Evolutionary conservation across 768 basidiomycete species (phyloP).

Genomic region (Galerina sulciceps): DNA sequence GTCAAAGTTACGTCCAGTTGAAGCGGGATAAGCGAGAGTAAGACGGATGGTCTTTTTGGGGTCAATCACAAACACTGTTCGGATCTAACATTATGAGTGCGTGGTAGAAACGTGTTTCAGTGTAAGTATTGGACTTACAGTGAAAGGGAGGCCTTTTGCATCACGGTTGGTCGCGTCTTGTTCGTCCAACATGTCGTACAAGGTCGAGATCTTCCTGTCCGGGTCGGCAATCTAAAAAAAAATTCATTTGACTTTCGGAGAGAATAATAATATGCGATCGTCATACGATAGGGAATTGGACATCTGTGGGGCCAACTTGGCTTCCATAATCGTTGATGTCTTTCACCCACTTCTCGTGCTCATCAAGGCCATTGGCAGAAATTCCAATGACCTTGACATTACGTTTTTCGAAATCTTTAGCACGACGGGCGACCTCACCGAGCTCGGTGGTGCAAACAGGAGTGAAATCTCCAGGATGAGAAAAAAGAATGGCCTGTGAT

Average conservation of each 20-base stretch:
- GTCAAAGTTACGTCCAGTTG: slow-evolving; percentile 93
- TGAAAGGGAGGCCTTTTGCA: slow-evolving; percentile 90
- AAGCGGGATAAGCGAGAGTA: slow-evolving; percentile 90
- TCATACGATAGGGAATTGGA: slow-evolving; percentile 90
- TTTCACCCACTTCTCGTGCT: slow-evolving; percentile 87
- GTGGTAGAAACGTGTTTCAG: slow-evolving; percentile 7
- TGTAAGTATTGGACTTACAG: slow-evolving; percentile 51
- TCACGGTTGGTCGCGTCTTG: slow-evolving; percentile 92
- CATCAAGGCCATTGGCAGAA: slow-evolving; percentile 86
- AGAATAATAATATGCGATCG: slow-evolving; percentile 9
- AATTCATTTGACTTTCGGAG: neutral
- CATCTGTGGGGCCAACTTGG: slow-evolving; percentile 69
- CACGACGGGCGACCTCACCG: slow-evolving; percentile 90
- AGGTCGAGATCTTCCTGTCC: slow-evolving; percentile 80
- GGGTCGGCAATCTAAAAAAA: slow-evolving; percentile 82
- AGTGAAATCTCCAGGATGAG: slow-evolving; percentile 93
- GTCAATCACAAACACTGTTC: slow-evolving; percentile 97
- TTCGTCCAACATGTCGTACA: slow-evolving; percentile 97
- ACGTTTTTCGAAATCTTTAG: slow-evolving; percentile 82
- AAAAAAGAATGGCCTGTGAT: slow-evolving; percentile 84
- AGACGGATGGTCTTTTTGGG: slow-evolving; percentile 95
- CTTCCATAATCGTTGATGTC: slow-evolving; percentile 86
- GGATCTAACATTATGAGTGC: slow-evolving; percentile 55
- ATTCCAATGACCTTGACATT: slow-evolving; percentile 94
- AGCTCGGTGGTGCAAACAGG: slow-evolving; percentile 97